These are phyloP conservation scores for Trebouxia sp. DNA, from an alignment of 139 green algal genomes.

Conservation along the genomic window DNA sequence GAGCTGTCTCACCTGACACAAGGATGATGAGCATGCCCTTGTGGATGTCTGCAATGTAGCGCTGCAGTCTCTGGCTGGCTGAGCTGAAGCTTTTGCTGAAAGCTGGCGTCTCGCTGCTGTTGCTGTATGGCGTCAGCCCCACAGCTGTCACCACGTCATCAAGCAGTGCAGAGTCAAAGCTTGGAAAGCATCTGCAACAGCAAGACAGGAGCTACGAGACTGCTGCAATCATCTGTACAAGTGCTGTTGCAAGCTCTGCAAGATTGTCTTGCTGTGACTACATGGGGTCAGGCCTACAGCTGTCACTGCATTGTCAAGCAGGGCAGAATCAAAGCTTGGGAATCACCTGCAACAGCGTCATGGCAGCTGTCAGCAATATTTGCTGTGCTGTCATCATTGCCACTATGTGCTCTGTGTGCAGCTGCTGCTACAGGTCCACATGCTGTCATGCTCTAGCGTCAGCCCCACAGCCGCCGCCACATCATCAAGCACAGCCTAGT, in stretches of 20 bases:
- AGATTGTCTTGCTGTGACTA: not conserved
- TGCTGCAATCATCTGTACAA: too few species aligned
- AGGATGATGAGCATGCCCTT: conserved; percentile 68
- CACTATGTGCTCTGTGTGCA: not conserved
- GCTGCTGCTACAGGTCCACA: too few species aligned
- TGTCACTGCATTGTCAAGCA: conserved; percentile 1
- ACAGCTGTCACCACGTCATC: not conserved
- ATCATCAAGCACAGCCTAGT: too few species aligned
- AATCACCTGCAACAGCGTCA: conserved; percentile 22
- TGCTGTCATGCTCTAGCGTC: too few species aligned
- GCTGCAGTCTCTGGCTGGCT: conserved; percentile 32
- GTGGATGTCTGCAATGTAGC: conserved; percentile 48
- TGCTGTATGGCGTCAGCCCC: not conserved
- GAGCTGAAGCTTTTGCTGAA: conserved; percentile 29
- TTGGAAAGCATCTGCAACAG: conserved; percentile 12
- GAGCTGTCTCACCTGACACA: conserved; percentile 37
- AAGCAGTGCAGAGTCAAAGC: not conserved
- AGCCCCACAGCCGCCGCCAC: too few species aligned
- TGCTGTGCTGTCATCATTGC: not conserved
- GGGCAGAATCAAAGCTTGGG: not conserved
- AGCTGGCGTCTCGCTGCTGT: not conserved
- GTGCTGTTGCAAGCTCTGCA: too few species aligned
- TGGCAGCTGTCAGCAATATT: too few species aligned
- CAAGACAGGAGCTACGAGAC: too few species aligned
- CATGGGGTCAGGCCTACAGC: not conserved